Base-by-base conservation (phyloP, 2,329 filamentous ascomycete genomes). In the Massarina eburnea region DNA sequence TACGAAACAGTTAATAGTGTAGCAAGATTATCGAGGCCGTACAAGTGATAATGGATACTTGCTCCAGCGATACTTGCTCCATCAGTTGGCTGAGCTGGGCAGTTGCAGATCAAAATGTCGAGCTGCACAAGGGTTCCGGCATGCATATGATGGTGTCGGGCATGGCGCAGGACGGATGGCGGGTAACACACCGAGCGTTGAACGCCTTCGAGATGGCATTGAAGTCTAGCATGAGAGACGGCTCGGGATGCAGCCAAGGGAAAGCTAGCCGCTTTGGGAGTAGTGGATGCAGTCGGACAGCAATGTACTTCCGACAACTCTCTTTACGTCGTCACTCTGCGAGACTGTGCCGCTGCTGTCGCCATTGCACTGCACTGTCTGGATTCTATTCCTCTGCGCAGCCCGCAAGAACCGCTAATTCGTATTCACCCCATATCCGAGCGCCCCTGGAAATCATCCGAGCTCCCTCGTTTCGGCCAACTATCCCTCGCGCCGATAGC, bases 401-500 rank as follows among this genome's bases (percentile, higher is more conserved):
- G 39, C 5, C 40, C 27, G 43, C 18, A 20, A n/a, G 17, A 24
- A 8, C 20, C 35, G 34, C 39, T 21, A 34, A 24, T 37, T 39
- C 49, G 29, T 44, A 46, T 43, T 39, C 36, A 30, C 36, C 29
- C 41, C 35, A 29, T 33, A 43, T 38, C 34, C 45, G 32, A 44
- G 46, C 56, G 49, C 47, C 47, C 48, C 48, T 52, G 44, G 37
- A 41, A 50, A 45, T 42, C 45, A 53, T 41, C 55, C 52, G 53
- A 60, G 55, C 56, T 54, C 38, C 22, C 55, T 53, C 64, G 64
- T 59, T 59, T 43, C 52, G 50, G 49, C 48, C 59, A 60, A 46
- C 54, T 56, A 51, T 56, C 49, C 50, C 57, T 48, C 55, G 55
- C 53, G 55, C 49, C 52, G 38, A 56, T 47, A 55, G 43, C 48